Conservation (phyloP, 2,329 filamentous ascomycete species). For the Orbilia blumenaviensis region DNA sequence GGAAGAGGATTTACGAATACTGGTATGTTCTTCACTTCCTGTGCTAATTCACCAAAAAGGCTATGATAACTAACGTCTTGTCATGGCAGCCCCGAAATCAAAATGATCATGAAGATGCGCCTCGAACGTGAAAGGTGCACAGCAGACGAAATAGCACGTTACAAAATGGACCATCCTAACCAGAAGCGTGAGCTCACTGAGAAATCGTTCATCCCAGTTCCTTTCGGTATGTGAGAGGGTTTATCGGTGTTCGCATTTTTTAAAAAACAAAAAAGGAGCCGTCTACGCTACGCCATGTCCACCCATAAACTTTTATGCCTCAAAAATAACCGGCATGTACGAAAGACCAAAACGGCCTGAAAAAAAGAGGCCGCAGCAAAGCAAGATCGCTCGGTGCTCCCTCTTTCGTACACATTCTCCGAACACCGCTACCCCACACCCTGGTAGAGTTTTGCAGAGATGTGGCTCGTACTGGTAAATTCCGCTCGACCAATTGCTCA, state of each 20-base stretch:
- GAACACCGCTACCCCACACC: background rate
- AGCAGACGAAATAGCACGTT: constrained; percentile 10
- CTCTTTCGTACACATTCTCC: background rate
- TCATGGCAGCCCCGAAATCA: constrained; percentile 65
- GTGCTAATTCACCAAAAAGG: too few species aligned
- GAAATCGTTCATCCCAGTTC: background rate
- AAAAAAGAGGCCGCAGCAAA: background rate
- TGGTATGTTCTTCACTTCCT: constrained; percentile 57
- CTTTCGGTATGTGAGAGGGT: constrained; percentile 12
- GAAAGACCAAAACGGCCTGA: background rate
- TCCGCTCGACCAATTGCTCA: background rate
- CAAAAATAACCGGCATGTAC: constrained; percentile 11
- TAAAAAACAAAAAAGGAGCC: background rate
- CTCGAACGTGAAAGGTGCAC: constrained; percentile 60
- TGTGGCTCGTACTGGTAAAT: background rate
- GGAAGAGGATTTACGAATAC: constrained; percentile 68
- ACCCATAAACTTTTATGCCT: background rate
- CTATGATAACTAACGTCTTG: background rate
- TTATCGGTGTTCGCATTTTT: background rate
- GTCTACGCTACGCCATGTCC: background rate
- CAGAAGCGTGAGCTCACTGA: constrained; percentile 20
- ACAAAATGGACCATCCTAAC: constrained; percentile 5
- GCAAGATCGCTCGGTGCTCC: background rate
- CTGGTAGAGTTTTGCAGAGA: background rate
- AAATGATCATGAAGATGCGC: constrained; percentile 68